phyloP scores from a whole-genome alignment of 1,284 basidiomycete species.

The Fomitopsis schrenkii region DNA sequence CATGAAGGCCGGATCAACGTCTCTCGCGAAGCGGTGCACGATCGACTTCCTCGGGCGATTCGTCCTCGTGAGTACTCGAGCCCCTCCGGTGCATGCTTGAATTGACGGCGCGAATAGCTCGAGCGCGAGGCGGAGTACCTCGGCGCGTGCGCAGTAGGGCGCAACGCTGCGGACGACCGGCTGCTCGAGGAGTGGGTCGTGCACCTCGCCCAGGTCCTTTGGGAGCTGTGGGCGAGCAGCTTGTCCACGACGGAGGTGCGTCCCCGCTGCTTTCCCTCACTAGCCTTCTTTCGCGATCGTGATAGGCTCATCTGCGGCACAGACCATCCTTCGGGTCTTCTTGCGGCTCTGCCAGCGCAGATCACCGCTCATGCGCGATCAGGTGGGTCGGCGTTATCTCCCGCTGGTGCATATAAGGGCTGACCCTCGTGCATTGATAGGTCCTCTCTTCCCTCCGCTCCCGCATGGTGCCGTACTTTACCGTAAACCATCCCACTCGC shows the following conservation, averaged over 20 bases:
- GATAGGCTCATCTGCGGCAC: slow-evolving; percentile 1
- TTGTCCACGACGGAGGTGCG: slow-evolving; percentile 53
- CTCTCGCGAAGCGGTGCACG: slow-evolving; percentile 57
- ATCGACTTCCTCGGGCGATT: slow-evolving; percentile 72
- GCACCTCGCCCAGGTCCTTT: slow-evolving; percentile 73
- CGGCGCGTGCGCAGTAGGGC: slow-evolving; percentile 43
- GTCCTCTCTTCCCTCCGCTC: slow-evolving; percentile 41
- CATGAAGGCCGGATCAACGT: slow-evolving; percentile 48
- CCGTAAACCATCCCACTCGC: slow-evolving; percentile 62
- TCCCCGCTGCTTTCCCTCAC: background rate
- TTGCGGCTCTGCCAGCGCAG: slow-evolving; percentile 58
- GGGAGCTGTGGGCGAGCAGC: slow-evolving; percentile 74
- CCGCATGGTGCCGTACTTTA: slow-evolving; percentile 75
- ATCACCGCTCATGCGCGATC: slow-evolving; percentile 36
- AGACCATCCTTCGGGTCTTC: slow-evolving; percentile 62
- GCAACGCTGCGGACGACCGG: slow-evolving; percentile 28
- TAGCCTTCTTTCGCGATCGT: background rate
- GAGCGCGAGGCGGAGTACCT: slow-evolving; percentile 52
- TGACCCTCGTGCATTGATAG: slow-evolving; percentile 25
- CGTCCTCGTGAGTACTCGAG: slow-evolving; percentile 48
- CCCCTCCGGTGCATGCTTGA: background rate
- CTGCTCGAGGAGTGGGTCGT: slow-evolving; percentile 59
- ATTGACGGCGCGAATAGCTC: slow-evolving; percentile 41
- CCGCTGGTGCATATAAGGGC: background rate
- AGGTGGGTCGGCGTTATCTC: slow-evolving; percentile 33